phyloP scores from a whole-genome alignment of 108 stramenopile genomes.

The Seminavis robusta region DNA sequence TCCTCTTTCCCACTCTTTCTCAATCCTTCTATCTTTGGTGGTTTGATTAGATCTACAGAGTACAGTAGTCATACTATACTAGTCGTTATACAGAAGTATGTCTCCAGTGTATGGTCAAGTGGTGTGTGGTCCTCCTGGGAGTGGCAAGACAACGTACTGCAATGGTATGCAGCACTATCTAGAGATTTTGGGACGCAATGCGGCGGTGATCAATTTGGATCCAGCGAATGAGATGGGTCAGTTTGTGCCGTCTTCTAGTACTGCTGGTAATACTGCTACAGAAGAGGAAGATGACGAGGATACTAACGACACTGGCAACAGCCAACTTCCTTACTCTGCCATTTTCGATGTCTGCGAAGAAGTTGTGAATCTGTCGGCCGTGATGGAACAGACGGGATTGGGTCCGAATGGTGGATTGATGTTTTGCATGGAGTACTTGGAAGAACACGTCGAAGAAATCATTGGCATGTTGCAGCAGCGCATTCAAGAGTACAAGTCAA shows the following conservation, averaged over 20 bases:
- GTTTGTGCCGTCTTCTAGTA: conserved; percentile 16
- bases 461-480: conserved; percentile 38
- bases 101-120: conserved; percentile 85
- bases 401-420: conserved; percentile 96
- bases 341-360: conserved; percentile 80
- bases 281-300: conserved; percentile 6
- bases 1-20: too few species aligned
- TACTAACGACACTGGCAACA: conserved; percentile 10
- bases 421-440: conserved; percentile 97
- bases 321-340: conserved; percentile 65
- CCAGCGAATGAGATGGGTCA: conserved; percentile 88
- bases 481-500: conserved; percentile 11
- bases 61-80: too few species aligned
- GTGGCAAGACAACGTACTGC: conserved; percentile 98
- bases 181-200: conserved; percentile 77
- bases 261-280: not conserved
- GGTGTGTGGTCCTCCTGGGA: conserved; percentile 94
- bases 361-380: conserved; percentile 75
- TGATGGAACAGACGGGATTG: conserved; percentile 86
- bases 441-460: conserved; percentile 61
- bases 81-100: conserved; percentile 1
- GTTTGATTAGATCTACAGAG: too few species aligned
- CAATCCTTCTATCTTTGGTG: too few species aligned
- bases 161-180: conserved; percentile 94
- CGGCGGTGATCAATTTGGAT: conserved; percentile 95